Evolutionary conservation across 2,329 filamentous ascomycete species (phyloP).

Genomic region (Aspergillus brunneoviolaceus): DNA sequence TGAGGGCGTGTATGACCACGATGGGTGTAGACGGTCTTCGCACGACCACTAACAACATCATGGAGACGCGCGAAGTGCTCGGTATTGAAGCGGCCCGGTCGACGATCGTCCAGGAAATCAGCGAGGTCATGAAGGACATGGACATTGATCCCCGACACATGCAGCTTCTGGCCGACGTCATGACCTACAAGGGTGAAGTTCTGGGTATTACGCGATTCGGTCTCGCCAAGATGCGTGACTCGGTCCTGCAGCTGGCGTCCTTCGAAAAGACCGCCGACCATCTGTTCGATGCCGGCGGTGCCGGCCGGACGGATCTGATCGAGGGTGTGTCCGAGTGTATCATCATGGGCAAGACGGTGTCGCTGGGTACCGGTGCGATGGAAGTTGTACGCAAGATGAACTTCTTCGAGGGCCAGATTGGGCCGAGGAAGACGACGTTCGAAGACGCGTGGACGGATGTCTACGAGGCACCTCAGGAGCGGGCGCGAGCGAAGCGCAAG

Average conservation of each 20-base stretch:
- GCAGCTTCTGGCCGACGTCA: slow-evolving; percentile 94
- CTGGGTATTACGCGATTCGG: slow-evolving; percentile 96
- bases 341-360: slow-evolving; percentile 96
- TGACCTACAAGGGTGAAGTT: slow-evolving; percentile 98
- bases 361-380: slow-evolving; percentile 86
- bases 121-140: slow-evolving; percentile 87
- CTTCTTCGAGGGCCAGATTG: slow-evolving; percentile 60
- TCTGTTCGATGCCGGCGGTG: slow-evolving; percentile 88
- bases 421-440: slow-evolving; percentile 61
- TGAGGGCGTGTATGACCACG: slow-evolving; percentile 87
- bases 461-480: slow-evolving; percentile 11
- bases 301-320: slow-evolving; percentile 87
- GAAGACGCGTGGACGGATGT: slow-evolving; percentile 58
- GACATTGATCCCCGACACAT: slow-evolving; percentile 96
- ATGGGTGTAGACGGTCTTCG: slow-evolving; percentile 79
- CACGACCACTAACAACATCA: slow-evolving; percentile 79
- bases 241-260: slow-evolving; percentile 85
- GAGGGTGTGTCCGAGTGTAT: slow-evolving; percentile 96
- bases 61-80: slow-evolving; percentile 82
- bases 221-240: slow-evolving; percentile 93
- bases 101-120: slow-evolving; percentile 88
- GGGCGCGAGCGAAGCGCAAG: slow-evolving; percentile 12
- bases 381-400: slow-evolving; percentile 78
- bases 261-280: slow-evolving; percentile 99
- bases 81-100: slow-evolving; percentile 91